These are phyloP conservation scores for Cyberlindnera mrakii DNA, from an alignment of 805 yeast genomes.

Conservation along the genomic window DNA sequence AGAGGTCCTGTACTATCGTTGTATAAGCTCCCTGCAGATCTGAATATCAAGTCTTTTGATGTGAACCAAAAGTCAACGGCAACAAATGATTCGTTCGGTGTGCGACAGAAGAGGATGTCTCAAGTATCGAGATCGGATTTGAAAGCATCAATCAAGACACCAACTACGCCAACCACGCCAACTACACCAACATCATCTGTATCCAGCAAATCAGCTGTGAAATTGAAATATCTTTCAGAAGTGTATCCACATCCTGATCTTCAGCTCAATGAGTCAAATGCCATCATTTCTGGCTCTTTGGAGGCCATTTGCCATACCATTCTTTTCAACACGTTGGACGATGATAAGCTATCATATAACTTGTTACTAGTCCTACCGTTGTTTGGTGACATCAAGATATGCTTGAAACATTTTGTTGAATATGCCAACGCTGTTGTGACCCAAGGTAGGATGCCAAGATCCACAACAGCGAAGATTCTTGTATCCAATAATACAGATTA, in stretches of 20 bases:
- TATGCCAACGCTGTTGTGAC: conserved; percentile 23
- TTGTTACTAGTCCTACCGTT: conserved; percentile 51
- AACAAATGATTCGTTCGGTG: conserved; percentile 1
- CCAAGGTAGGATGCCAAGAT: conserved; percentile 6
- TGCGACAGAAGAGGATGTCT: conserved; percentile 25
- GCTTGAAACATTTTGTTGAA: conserved; percentile 39
- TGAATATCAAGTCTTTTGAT: conserved; percentile 39
- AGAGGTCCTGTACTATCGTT: conserved; percentile 61
- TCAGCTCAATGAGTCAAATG: conserved; percentile 41
- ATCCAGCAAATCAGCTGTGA: conserved; percentile 9
- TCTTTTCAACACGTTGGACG: conserved; percentile 44
- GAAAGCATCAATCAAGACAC: conserved; percentile 11
- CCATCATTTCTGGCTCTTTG: conserved; percentile 46
- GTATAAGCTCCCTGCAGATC: conserved; percentile 49
- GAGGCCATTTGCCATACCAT: conserved; percentile 78
- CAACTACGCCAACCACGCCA: conserved; percentile 9
- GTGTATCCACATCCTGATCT: conserved; percentile 60
- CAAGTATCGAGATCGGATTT: conserved; percentile 16
- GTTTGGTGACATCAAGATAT: conserved; percentile 39
- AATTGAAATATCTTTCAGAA: conserved; percentile 32
- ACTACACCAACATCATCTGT: background rate
- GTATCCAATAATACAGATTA: conserved; percentile 30
- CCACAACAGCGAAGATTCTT: conserved; percentile 12
- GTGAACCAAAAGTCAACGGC: conserved; percentile 12
- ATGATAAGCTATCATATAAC: conserved; percentile 33